Evolutionary conservation across 164 flowering plant species (phyloP).

Genomic region (Dillenia suffruticosa): DNA sequence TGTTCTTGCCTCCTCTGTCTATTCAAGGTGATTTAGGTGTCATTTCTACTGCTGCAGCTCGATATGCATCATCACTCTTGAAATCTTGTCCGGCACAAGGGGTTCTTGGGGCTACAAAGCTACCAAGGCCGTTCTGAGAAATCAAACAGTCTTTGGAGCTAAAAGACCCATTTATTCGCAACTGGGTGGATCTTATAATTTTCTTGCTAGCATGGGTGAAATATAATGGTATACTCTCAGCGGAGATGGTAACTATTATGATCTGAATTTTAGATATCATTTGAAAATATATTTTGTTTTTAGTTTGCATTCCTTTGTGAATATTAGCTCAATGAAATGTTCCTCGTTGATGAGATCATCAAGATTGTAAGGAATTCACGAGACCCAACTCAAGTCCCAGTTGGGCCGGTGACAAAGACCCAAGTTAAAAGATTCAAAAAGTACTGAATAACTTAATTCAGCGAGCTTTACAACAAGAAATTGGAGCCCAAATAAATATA

Average conservation of each 20-base stretch:
- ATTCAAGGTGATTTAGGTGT: constrained; percentile 90
- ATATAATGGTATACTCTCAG: constrained; percentile 89
- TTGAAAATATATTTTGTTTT: neutral
- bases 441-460: no score
- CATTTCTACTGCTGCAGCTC: constrained; percentile 79
- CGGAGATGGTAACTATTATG: constrained; percentile 83
- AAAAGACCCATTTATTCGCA: constrained; percentile 37
- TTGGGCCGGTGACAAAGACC: no score
- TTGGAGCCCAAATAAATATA: no score
- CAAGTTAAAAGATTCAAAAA: no score
- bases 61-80: constrained; percentile 87
- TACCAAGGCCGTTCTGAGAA: constrained; percentile 88
- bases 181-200: constrained; percentile 89
- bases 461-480: no score
- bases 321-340: no score
- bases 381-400: no score
- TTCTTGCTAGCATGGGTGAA: constrained; percentile 96
- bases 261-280: neutral
- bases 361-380: no score
- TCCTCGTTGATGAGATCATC: no score
- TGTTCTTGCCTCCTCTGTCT: constrained; percentile 92
- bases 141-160: constrained; percentile 50
- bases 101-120: constrained; percentile 90
- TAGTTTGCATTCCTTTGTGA: neutral
- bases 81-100: constrained; percentile 73